Evolutionary conservation across 2,329 filamentous ascomycete genomes (phyloP).

Genomic region (Colletotrichum sojae): DNA sequence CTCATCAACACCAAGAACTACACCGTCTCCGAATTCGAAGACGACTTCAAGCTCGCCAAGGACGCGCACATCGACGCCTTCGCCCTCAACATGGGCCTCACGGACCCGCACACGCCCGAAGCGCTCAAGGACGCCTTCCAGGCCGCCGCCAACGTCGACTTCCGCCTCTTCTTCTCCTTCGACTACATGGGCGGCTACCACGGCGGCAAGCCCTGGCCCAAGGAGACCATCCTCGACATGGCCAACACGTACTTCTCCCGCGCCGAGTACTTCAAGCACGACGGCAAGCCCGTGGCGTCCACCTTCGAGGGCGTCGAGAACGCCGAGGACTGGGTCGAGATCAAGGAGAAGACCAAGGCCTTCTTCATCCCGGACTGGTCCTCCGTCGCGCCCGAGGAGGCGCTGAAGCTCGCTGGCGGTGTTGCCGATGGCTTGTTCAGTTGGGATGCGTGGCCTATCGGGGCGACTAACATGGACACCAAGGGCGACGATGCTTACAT

Average conservation of each 20-base stretch:
- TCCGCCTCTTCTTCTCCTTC: slow-evolving; percentile 51
- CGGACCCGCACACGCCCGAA: slow-evolving; percentile 25
- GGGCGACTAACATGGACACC: slow-evolving; percentile 42
- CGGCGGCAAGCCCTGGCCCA: slow-evolving; percentile 41
- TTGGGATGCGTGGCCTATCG: slow-evolving; percentile 56
- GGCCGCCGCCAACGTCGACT: slow-evolving; percentile 42
- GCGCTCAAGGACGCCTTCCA: slow-evolving; percentile 32
- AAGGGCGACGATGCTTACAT: slow-evolving; percentile 42
- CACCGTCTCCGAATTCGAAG: slow-evolving; percentile 60
- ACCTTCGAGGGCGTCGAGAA: slow-evolving; percentile 61
- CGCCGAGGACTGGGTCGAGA: slow-evolving; percentile 58
- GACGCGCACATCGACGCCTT: slow-evolving; percentile 52
- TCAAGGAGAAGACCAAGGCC: slow-evolving; percentile 55
- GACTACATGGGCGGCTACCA: slow-evolving; percentile 47
- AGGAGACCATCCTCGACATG: slow-evolving; percentile 31
- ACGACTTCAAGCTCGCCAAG: slow-evolving; percentile 62
- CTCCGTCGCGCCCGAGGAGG: slow-evolving; percentile 49
- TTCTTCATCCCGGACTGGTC: slow-evolving; percentile 64
- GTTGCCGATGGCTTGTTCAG: slow-evolving; percentile 53
- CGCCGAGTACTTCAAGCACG: slow-evolving; percentile 43
- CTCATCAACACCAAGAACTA: slow-evolving; percentile 38
- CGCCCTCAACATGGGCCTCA: slow-evolving; percentile 43
- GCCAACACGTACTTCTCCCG: slow-evolving; percentile 28
- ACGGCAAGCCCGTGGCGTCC: slow-evolving; percentile 53
- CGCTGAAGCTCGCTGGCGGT: slow-evolving; percentile 37